Evolutionary conservation across 1,284 basidiomycete species (phyloP).

Genomic region (Cutaneotrichosporon sp.): DNA sequence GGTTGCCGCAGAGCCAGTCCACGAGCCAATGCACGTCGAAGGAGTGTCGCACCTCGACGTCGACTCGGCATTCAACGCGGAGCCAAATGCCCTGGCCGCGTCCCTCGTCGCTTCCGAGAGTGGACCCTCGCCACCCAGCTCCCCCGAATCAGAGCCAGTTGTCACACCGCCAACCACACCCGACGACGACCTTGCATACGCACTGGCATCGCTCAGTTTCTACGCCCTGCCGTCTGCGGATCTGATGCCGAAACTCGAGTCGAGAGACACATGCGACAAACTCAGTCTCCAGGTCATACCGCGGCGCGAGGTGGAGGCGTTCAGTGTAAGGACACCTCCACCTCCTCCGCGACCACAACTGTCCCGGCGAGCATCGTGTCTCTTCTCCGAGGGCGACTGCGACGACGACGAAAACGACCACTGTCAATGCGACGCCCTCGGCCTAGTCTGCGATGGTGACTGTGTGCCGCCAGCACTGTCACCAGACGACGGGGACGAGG

Average conservation of each 20-base stretch:
- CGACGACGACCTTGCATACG: neutral
- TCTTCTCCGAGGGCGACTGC: neutral
- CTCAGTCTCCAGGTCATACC: neutral
- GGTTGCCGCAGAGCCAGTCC: neutral
- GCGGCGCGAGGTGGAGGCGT: neutral
- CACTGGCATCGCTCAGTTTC: neutral
- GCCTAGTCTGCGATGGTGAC: neutral
- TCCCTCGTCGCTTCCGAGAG: no score
- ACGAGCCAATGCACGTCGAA: no score
- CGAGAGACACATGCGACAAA: neutral
- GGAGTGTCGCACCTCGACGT: neutral
- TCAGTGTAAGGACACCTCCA: neutral
- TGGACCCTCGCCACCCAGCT: neutral
- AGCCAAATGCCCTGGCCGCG: no score
- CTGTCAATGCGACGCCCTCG: neutral
- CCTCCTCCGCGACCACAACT: conserved; percentile 23
- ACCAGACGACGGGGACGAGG: conserved; percentile 15
- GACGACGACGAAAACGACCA: conserved; percentile 5
- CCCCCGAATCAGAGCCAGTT: neutral
- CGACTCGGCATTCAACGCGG: neutral
- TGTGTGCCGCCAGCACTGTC: neutral
- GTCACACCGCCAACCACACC: neutral
- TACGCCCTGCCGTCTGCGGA: neutral
- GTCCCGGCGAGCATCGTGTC: conserved; percentile 16
- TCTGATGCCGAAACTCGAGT: neutral